Percentiles rank a stretch among this genome's conserved stretches.
Evolutionary conservation across 2,329 filamentous ascomycete genomes (phyloP).

Genomic region (Sporothrix schenckii): DNA sequence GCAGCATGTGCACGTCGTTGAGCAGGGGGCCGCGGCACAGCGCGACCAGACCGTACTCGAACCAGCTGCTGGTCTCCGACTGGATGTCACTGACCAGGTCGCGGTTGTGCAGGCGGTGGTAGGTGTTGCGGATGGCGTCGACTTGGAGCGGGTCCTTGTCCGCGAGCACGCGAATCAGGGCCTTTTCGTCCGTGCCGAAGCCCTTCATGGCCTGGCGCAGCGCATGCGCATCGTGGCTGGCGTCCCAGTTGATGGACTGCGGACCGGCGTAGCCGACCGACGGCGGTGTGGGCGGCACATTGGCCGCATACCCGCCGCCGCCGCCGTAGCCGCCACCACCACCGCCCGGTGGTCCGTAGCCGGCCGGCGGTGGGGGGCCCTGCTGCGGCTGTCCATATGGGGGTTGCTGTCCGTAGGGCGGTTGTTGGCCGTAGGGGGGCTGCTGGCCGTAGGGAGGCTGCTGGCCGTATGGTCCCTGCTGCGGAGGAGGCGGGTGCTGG

Average conservation of each 20-base stretch:
- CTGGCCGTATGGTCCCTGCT: constrained; percentile 37
- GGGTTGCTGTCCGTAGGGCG: constrained; percentile 26
- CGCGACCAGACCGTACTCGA: constrained; percentile 73
- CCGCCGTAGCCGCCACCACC: constrained; percentile 41
- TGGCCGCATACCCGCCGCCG: constrained; percentile 34
- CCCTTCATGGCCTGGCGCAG: constrained; percentile 85
- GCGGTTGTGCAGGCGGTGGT: constrained; percentile 64
- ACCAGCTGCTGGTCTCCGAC: constrained; percentile 74
- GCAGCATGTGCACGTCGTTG: constrained; percentile 71
- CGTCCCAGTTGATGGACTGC: constrained; percentile 71
- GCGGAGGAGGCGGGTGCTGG: constrained; percentile 31
- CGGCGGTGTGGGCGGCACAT: constrained; percentile 61
- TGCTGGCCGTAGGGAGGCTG: constrained; percentile 41
- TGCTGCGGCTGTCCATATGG: constrained; percentile 39
- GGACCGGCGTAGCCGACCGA: constrained; percentile 75
- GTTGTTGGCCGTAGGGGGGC: constrained; percentile 37
- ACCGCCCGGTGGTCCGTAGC: constrained; percentile 42
- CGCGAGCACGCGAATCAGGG: constrained; percentile 70
- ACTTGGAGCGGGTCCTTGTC: constrained; percentile 79
- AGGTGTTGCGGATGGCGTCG: constrained; percentile 67
- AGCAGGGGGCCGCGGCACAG: constrained; percentile 77
- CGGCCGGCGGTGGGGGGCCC: constrained; percentile 39
- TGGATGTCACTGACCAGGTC: constrained; percentile 75
- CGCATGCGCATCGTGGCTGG: constrained; percentile 67
- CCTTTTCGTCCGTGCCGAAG: constrained; percentile 83